phyloP scores from a whole-genome alignment of 2,329 filamentous ascomycete genomes.

The Penicillium sp. region DNA sequence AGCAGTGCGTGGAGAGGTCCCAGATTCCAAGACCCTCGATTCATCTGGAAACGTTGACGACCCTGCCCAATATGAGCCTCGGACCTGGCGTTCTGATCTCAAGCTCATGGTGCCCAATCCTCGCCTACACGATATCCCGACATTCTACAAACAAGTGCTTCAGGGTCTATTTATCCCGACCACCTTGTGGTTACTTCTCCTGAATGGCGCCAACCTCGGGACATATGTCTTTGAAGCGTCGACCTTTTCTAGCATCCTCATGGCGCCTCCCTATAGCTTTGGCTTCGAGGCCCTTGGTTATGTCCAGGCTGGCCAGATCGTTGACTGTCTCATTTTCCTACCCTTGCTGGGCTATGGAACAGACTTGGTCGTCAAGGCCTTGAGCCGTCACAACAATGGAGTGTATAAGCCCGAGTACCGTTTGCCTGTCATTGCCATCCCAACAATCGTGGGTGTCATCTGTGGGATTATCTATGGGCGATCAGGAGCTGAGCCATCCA shows the following conservation, averaged over 20 bases:
- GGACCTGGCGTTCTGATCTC: too few species aligned
- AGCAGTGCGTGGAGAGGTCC: too few species aligned
- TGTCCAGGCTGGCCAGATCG: conserved; percentile 18
- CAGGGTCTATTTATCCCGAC: background rate
- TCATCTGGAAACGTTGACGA: too few species aligned
- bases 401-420: conserved; percentile 16
- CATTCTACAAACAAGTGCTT: background rate
- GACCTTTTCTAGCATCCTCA: conserved; percentile 11
- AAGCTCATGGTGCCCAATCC: too few species aligned
- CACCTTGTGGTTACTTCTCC: background rate
- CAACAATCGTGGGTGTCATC: conserved; percentile 10
- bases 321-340: conserved; percentile 14
- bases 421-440: conserved; percentile 12
- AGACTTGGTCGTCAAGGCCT: conserved; percentile 6
- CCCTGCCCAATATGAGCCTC: too few species aligned
- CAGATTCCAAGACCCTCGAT: too few species aligned
- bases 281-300: conserved; percentile 11
- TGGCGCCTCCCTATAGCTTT: conserved; percentile 11
- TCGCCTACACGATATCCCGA: too few species aligned
- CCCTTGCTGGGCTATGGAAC: conserved; percentile 17
- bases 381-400: conserved; percentile 8
- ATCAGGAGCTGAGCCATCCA: conserved; percentile 4
- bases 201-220: background rate
- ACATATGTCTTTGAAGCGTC: conserved; percentile 10
- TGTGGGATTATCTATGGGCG: conserved; percentile 14